These are phyloP conservation scores for Pyrus hybrid DNA, from an alignment of 331 rosid genomes.

Conservation along the genomic window DNA sequence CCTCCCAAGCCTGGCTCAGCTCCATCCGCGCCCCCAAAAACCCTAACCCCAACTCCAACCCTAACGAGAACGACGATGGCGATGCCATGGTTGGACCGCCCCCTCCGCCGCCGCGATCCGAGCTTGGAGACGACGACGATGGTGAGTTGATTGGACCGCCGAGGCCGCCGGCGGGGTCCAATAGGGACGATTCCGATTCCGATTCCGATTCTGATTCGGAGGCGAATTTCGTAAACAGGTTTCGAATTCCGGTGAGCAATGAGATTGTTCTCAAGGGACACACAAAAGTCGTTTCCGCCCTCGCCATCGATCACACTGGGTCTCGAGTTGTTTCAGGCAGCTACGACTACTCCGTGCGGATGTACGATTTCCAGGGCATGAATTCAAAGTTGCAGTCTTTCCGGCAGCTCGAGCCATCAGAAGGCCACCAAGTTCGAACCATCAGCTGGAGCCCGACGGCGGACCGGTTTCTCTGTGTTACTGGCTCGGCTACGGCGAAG, in stretches of 20 bases:
- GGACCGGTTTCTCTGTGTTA: conserved; percentile 81
- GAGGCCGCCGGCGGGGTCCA: conserved; percentile 37
- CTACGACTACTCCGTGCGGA: conserved; percentile 74
- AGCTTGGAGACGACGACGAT: conserved; percentile 21
- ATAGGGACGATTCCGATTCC: conserved; percentile 16
- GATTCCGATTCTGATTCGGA: conserved; percentile 36
- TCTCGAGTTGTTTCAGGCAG: conserved; percentile 97
- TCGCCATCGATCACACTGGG: conserved; percentile 88
- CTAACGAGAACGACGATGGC: conserved; percentile 10
- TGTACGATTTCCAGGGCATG: conserved; percentile 99
- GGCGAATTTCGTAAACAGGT: conserved; percentile 33
- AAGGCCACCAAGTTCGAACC: conserved; percentile 93
- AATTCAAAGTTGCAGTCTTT: conserved; percentile 77
- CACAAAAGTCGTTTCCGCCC: conserved; percentile 86
- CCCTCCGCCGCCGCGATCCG: conserved; percentile 29
- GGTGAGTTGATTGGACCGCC: conserved; percentile 72
- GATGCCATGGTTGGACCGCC: conserved; percentile 57
- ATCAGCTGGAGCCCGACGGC: conserved; percentile 95
- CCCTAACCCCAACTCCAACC: conserved; percentile 18
- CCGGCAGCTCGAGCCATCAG: conserved; percentile 86
- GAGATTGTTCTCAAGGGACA: conserved; percentile 94
- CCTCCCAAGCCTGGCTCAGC: conserved; percentile 64
- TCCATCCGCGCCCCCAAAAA: conserved; percentile 52
- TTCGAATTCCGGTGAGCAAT: conserved; percentile 73
- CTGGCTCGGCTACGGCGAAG: conserved; percentile 98